These are phyloP conservation scores for Pyrus pyrifolia DNA, from an alignment of 306 rosid genomes.

Conservation along the genomic window DNA sequence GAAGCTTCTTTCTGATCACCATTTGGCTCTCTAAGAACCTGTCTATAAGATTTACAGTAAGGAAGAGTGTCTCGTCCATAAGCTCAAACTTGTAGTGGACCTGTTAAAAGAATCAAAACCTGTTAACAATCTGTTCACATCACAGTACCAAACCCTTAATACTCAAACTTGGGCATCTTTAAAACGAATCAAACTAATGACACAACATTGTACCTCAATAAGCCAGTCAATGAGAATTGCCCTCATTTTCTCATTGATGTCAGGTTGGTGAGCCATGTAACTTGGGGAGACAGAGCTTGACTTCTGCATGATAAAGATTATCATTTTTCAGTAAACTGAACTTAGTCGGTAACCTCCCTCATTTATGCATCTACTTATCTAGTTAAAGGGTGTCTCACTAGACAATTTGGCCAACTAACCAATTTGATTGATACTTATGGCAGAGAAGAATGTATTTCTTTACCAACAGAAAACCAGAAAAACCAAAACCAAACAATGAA, in stretches of 20 bases:
- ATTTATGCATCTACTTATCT: neutral
- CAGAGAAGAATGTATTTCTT: neutral
- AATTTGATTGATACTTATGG: too few species aligned
- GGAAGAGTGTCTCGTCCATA: constrained; percentile 60
- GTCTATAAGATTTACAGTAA: constrained; percentile 46
- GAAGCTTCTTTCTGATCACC: constrained; percentile 48
- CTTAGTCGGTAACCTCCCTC: neutral
- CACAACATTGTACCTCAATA: constrained; percentile 34
- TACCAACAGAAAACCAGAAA: neutral
- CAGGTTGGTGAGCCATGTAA: constrained; percentile 46
- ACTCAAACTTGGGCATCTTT: neutral
- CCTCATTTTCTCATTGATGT: constrained; percentile 58
- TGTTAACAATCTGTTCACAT: neutral
- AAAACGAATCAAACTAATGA: neutral
- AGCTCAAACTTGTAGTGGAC: constrained; percentile 63
- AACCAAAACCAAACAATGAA: neutral
- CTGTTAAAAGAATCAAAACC: constrained; percentile 13
- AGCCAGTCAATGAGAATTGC: constrained; percentile 58
- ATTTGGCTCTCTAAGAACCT: constrained; percentile 41
- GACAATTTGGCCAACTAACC: neutral
- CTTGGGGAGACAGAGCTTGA: constrained; percentile 28
- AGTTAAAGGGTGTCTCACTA: neutral
- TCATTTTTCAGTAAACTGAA: neutral
- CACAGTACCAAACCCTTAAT: neutral
- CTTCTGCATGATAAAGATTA: constrained; percentile 18